phyloP scores from a whole-genome alignment of 805 yeast species.

The Ogataea degrootiae region DNA sequence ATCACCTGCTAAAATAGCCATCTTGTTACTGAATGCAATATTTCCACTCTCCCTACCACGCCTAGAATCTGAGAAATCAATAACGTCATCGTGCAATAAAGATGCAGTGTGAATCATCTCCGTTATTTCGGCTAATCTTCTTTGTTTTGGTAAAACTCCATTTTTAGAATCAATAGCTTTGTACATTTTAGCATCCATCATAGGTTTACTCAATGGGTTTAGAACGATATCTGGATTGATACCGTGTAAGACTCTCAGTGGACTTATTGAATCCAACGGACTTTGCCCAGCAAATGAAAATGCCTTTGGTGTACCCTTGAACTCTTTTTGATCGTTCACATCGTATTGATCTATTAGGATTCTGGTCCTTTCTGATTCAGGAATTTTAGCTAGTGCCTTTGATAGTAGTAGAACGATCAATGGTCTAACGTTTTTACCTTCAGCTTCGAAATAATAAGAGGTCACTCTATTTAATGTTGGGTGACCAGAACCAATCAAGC shows the following conservation, averaged over 20 bases:
- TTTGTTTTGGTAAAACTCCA: constrained; percentile 90
- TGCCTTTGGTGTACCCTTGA: constrained; percentile 49
- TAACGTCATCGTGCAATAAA: constrained; percentile 92
- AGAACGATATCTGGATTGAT: constrained; percentile 79
- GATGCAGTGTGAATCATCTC: constrained; percentile 99
- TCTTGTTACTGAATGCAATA: constrained; percentile 89
- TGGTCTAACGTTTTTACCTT: constrained; percentile 94
- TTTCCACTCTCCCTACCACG: constrained; percentile 91
- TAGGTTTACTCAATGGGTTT: constrained; percentile 80
- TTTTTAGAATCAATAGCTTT: constrained; percentile 45
- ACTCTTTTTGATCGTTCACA: constrained; percentile 62
- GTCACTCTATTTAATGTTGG: constrained; percentile 89
- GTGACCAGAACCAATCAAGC: constrained; percentile 86
- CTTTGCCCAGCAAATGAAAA: constrained; percentile 57
- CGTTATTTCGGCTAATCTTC: constrained; percentile 93
- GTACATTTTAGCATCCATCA: constrained; percentile 60
- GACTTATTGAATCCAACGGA: constrained; percentile 64
- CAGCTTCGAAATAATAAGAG: constrained; percentile 92
- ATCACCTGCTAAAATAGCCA: constrained; percentile 97
- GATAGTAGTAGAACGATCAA: constrained; percentile 78
- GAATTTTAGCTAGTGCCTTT: constrained; percentile 75
- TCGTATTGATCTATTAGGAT: constrained; percentile 57
- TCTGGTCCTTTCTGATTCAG: constrained; percentile 60
- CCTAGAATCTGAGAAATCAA: constrained; percentile 83
- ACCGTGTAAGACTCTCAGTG: constrained; percentile 80